Conservation (phyloP, 805 yeast genomes). For the Pichia nakasei region DNA sequence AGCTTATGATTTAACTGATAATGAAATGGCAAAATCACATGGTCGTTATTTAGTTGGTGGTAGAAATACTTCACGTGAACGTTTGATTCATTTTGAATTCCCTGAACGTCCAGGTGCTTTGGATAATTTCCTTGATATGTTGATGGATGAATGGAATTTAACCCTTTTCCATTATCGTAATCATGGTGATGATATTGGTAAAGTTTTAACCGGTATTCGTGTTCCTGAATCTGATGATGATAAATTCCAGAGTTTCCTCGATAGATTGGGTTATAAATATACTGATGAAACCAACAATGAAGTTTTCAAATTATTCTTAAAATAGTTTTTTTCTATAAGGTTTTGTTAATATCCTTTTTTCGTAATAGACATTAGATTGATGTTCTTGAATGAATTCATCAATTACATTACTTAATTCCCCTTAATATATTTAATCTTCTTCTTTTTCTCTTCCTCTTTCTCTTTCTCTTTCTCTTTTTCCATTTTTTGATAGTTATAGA, state of each 20-base stretch:
- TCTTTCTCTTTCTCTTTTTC: too few species aligned
- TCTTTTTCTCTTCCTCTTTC: too few species aligned
- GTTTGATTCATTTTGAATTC: slow-evolving; percentile 77
- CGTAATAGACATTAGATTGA: too few species aligned
- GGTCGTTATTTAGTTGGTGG: slow-evolving; percentile 97
- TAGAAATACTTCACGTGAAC: slow-evolving; percentile 66
- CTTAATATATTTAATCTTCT: too few species aligned
- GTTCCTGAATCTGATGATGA: slow-evolving; percentile 65
- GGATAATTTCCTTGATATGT: slow-evolving; percentile 61
- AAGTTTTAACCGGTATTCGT: slow-evolving; percentile 81
- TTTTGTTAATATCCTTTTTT: too few species aligned
- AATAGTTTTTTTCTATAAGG: too few species aligned
- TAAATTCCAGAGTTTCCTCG: slow-evolving; percentile 60
- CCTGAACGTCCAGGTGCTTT: slow-evolving; percentile 98
- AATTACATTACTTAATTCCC: too few species aligned
- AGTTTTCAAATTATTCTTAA: slow-evolving; percentile 74
- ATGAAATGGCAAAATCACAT: slow-evolving; percentile 92
- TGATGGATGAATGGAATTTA: slow-evolving; percentile 81
- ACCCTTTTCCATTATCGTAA: slow-evolving; percentile 94
- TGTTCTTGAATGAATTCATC: too few species aligned
- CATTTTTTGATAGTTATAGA: too few species aligned
- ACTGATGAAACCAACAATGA: slow-evolving; percentile 76
- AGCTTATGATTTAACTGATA: slow-evolving; percentile 80
- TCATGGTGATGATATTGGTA: slow-evolving; percentile 92
- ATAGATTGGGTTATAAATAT: slow-evolving; percentile 65